These are phyloP conservation scores for Monilinia vaccinii-corymbosi DNA, from an alignment of 2,329 filamentous ascomycete species.

Conservation along the genomic window DNA sequence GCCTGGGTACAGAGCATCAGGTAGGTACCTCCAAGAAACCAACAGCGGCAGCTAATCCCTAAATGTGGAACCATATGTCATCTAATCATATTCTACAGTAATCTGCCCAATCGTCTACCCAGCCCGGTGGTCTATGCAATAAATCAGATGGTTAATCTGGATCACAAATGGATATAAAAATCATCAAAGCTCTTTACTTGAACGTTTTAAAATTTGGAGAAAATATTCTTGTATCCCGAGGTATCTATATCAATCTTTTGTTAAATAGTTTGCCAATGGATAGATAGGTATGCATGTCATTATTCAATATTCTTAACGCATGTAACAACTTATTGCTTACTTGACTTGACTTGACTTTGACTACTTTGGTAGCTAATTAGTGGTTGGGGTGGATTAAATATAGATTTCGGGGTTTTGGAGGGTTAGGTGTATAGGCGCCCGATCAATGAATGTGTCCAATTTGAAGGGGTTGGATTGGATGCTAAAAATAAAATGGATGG, in stretches of 20 bases:
- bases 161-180: neutral
- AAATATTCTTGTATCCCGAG: no score
- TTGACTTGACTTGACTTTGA: no score
- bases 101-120: neutral
- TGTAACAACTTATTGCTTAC: neutral
- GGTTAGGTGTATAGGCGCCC: neutral
- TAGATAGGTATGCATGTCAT: no score
- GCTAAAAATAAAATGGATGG: neutral
- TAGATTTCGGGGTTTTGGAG: conserved; percentile 1
- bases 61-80: neutral
- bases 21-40: neutral
- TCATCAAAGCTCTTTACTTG: no score
- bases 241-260: no score
- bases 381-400: neutral
- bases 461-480: neutral
- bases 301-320: neutral
- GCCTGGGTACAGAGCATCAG: no score
- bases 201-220: no score
- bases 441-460: neutral
- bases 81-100: neutral
- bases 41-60: conserved; percentile 1
- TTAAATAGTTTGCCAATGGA: no score
- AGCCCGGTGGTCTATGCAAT: no score
- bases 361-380: no score
- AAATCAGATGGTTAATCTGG: neutral